Evolutionary conservation across 208 protist species (phyloP).

Genomic region (Plasmodiophora brassicae): DNA sequence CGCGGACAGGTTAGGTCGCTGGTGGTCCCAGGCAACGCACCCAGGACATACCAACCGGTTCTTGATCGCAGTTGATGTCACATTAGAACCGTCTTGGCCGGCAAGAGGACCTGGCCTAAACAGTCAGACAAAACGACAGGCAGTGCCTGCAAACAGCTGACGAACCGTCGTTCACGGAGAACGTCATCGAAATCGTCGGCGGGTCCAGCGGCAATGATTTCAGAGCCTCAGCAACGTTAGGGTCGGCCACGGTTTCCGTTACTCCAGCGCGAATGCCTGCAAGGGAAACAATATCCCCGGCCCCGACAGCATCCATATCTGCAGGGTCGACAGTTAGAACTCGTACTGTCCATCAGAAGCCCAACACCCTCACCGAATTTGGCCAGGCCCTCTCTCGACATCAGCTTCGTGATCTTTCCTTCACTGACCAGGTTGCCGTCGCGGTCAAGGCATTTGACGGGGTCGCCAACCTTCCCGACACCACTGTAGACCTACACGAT

Average conservation of each 20-base stretch:
- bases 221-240: not conserved
- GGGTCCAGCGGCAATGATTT: not conserved
- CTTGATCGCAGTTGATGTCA: constrained; percentile 4
- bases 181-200: constrained; percentile 27
- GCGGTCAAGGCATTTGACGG: not conserved
- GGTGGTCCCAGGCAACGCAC: not conserved
- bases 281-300: constrained; percentile 17
- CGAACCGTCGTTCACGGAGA: constrained; percentile 14
- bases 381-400: not conserved
- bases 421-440: not conserved
- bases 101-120: not conserved
- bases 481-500: not conserved
- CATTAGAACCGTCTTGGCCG: not conserved
- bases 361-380: not conserved
- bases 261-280: not conserved
- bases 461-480: not conserved
- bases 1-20: not conserved
- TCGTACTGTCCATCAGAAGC: not conserved
- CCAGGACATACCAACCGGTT: not conserved
- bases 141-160: too few species aligned
- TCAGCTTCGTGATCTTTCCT: not conserved
- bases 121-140: too few species aligned
- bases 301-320: not conserved
- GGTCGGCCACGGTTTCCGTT: not conserved
- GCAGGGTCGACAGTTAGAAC: not conserved